Evolutionary conservation across 768 basidiomycete genomes (phyloP), one percentile per base, ranked within the genome.

Genomic region (Boletus subcaerulescens): DNA sequence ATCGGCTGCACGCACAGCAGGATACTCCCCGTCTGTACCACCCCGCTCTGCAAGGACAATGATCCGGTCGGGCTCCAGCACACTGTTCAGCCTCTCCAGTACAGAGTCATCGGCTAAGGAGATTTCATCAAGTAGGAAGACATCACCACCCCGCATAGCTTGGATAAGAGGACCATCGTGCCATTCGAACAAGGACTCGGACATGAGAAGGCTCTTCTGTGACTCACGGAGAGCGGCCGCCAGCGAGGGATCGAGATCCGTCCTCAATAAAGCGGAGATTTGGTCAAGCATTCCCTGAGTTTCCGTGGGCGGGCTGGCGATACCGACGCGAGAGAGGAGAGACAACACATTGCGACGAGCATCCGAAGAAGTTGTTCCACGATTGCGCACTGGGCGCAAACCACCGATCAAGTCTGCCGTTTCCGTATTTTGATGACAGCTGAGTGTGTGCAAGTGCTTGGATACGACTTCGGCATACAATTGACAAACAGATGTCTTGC

Each of bases 21-120:
- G 82, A 58, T 87, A 78, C 32, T 85, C 86, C 12, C 82, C 75
- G 56, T 86, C 82, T 41, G 80, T 81, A 12, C 92, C 93, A 1
- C 94, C 93, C 44, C 86, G 88, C 70, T 99, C 97, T 1, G 97
- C 97, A 13, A 99, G 80, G 6, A 97, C 89, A 31, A 98, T 83
- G 0, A 84, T 88, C 32, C 97, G 81, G 0, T 80, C 85, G 8
- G 94, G 87, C 67, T 99, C 97, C n/a, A 99, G 79, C 13, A 97
- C 96, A 57, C 94, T 96, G 69, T 99, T 99, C 48, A 99, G 78
- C 40, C 97, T 85, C 69, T 99, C 97, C 4, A 99, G 83, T 11
- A 99, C 96, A 0, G 96, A 98, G 67, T 99, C 97, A 67, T 99
- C 97, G 1, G 95, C 97, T 13, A 99, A 77, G 1, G 97, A 98